phyloP scores from a whole-genome alignment of 345 rosid genomes.

The Syzygium jambos region DNA sequence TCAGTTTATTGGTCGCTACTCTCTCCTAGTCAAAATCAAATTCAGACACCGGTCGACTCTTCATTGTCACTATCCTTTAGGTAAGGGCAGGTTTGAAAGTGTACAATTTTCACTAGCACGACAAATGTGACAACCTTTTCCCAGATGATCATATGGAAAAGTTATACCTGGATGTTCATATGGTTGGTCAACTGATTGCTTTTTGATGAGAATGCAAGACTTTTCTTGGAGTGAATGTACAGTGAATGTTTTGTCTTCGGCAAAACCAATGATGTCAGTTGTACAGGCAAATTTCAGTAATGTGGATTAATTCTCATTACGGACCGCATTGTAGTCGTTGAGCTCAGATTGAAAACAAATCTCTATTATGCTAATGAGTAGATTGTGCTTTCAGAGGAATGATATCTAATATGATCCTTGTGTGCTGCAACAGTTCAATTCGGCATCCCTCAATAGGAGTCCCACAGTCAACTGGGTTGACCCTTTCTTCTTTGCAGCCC shows the following conservation, averaged over 20 bases:
- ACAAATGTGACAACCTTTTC: background rate
- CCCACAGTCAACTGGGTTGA: constrained; percentile 52
- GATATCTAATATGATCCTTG: background rate
- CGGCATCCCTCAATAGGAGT: constrained; percentile 60
- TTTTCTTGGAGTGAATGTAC: background rate
- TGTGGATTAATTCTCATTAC: background rate
- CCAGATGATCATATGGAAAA: background rate
- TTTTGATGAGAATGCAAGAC: background rate
- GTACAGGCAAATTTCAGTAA: background rate
- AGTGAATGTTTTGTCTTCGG: background rate
- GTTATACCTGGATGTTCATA: background rate
- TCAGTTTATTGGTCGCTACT: constrained; percentile 84
- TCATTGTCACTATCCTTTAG: constrained; percentile 74
- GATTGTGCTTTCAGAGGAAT: background rate
- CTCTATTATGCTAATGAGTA: background rate
- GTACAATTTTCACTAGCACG: background rate
- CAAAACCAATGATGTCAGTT: background rate
- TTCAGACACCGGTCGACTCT: constrained; percentile 55
- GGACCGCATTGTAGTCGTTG: background rate
- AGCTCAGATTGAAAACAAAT: background rate
- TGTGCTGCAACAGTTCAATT: constrained; percentile 40
- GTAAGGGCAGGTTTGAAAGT: constrained; percentile 19
- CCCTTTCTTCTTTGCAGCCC: constrained; percentile 58
- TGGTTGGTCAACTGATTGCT: background rate
- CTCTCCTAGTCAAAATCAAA: constrained; percentile 48